Evolutionary conservation across 148 eudicot genomes (phyloP).

Genomic region (Selenicereus undatus): DNA sequence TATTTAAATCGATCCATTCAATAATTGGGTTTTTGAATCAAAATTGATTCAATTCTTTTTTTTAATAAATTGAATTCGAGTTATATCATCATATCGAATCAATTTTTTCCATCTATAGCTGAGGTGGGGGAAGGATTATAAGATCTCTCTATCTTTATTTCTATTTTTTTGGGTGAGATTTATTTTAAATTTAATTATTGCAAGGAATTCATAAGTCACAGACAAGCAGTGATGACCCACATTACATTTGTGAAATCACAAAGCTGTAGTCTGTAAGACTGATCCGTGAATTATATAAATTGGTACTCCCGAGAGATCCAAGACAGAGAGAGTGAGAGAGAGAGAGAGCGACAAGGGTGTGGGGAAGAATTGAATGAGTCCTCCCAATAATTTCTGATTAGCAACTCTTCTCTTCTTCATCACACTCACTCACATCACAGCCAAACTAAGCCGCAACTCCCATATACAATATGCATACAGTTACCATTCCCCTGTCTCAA

Average conservation of each 20-base stretch:
- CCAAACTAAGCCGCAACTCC: constrained; percentile 15
- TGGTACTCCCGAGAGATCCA: constrained; percentile 20
- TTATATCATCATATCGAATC: too few species aligned
- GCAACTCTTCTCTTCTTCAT: not conserved
- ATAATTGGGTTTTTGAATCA: too few species aligned
- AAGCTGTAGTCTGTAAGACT: constrained; percentile 12
- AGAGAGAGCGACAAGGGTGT: not conserved
- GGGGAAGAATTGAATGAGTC: constrained; percentile 2
- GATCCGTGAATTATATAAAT: constrained; percentile 16
- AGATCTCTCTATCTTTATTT: too few species aligned
- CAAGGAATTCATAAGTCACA: not conserved
- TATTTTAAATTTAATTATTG: not conserved
- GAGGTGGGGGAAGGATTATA: too few species aligned
- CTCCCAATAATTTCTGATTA: not conserved
- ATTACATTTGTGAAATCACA: not conserved
- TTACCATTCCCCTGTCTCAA: not conserved
- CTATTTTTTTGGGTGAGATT: too few species aligned
- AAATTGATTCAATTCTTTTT: too few species aligned
- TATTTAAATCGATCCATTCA: too few species aligned
- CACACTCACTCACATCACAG: constrained; percentile 13
- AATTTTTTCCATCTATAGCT: too few species aligned
- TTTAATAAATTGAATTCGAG: too few species aligned
- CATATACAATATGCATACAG: not conserved
- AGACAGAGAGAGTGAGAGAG: not conserved
- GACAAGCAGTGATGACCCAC: constrained; percentile 1